Percentiles rank a stretch among this genome's conserved stretches.
Conservation (phyloP, 352 stramenopile species). For the Phytophthora cactorum region DNA sequence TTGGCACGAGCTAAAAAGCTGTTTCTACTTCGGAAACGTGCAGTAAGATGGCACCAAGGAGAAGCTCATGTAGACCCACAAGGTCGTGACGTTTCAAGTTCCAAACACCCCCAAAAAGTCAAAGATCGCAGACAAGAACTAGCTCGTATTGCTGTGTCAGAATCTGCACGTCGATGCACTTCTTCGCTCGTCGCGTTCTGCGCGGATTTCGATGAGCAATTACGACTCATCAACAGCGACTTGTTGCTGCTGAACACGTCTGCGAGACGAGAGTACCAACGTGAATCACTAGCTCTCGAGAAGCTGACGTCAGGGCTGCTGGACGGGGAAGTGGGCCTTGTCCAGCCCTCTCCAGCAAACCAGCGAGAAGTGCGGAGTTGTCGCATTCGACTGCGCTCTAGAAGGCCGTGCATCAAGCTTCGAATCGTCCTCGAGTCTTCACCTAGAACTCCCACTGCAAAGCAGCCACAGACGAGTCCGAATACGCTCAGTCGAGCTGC, state of each 20-base stretch:
- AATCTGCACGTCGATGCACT: conserved; percentile 7
- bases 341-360: neutral
- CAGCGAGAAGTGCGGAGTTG: neutral
- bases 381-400: conserved; percentile 16
- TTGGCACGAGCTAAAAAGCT: conserved; percentile 39
- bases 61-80: neutral
- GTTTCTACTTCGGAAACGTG: conserved; percentile 21
- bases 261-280: conserved; percentile 27
- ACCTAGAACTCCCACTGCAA: neutral
- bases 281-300: conserved; percentile 28
- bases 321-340: neutral
- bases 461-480: neutral
- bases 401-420: conserved; percentile 25
- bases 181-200: conserved; percentile 21
- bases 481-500: conserved; percentile 20
- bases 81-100: neutral
- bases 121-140: neutral
- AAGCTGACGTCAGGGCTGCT: conserved; percentile 28
- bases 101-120: neutral
- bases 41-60: neutral
- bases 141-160: neutral
- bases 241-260: conserved; percentile 19
- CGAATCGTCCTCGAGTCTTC: conserved; percentile 3
- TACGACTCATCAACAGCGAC: conserved; percentile 19
- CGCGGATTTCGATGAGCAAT: conserved; percentile 32